These are phyloP conservation scores for Penicillium roqueforti DNA, from an alignment of 495 filamentous ascomycete genomes.

Conservation along the genomic window DNA sequence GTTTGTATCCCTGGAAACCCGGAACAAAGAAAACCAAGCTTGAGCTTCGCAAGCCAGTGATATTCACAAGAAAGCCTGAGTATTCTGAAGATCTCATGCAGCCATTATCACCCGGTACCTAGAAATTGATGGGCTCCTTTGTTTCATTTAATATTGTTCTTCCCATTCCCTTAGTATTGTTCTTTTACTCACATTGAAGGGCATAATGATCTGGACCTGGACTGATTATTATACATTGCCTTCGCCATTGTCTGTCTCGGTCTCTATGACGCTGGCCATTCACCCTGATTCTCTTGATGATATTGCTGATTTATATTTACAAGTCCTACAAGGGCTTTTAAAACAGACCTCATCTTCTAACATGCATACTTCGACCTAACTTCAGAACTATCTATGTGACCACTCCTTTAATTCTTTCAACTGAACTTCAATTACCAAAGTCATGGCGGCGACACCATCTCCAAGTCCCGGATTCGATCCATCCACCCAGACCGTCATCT, in stretches of 20 bases:
- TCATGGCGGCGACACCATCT: background rate
- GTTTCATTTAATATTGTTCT: slow-evolving; percentile 25
- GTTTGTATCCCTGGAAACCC: background rate
- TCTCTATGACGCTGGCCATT: background rate
- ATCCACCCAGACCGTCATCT: slow-evolving; percentile 53
- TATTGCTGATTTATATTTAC: background rate
- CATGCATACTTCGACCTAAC: background rate
- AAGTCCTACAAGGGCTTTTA: background rate
- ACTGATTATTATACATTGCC: background rate
- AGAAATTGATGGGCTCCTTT: slow-evolving; percentile 4
- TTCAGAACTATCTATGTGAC: background rate
- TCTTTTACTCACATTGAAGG: slow-evolving; percentile 3
- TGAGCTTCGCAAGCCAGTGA: background rate
- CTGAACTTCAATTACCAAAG: background rate
- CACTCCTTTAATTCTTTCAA: background rate
- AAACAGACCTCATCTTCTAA: background rate
- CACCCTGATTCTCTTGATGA: slow-evolving; percentile 5
- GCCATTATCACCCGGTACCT: background rate
- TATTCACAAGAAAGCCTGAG: background rate
- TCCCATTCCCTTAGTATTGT: slow-evolving; percentile 24
- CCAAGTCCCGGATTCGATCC: slow-evolving; percentile 47
- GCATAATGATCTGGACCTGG: background rate
- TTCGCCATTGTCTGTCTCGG: slow-evolving; percentile 10
- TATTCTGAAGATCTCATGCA: slow-evolving; percentile 1
- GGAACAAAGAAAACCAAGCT: slow-evolving; percentile 6